Base-by-base conservation (phyloP, 1,139 yeast genomes). In the Diutina sp. region DNA sequence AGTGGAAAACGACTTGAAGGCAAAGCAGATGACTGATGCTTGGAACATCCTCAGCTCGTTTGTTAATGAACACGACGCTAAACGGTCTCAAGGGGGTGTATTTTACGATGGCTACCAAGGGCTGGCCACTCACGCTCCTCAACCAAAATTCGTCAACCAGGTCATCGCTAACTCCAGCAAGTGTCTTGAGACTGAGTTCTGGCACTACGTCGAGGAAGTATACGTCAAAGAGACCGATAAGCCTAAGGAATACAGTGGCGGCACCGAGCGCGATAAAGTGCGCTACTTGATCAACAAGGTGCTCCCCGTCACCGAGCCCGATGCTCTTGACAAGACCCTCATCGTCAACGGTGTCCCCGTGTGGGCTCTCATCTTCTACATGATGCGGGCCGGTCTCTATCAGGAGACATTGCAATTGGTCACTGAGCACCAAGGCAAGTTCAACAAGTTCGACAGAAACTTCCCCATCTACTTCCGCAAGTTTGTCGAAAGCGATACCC, bases 361-460 rank as follows among this genome's bases (percentile, higher is more conserved):
- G 25, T 93, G 99, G 99, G 96, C 97, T 0, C 72, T 90, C 56
- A 72, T 93, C 6, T 95, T 87, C 66, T 91, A 88, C 68, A 75
- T 93, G 62, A 69, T 93, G 57, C 83, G 99, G 65, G 84, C 93
- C 7, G 99, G 99, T 1, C 80, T 87, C 62, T 73, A 82, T 60
- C 72, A 80, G 50, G 99, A 91, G 61, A 97, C 96, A 0, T 72
- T 87, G 51, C 72, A 71, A 35, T 66, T 75, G 55, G 71, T 74
- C 3, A 58, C 60, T 16, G 59, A 66, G 16, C 72, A 76, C 61
- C 65, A 67, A 50, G 84, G 82, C 55, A 63, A 78, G 18, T 89
- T 93, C 69, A 86, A 85, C 64, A 90, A 89, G 64, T 80, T 90
- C 56, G 98, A 93, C 64, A 84, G 87, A 58, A 82, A 90, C 38